Conservation (phyloP, 2,329 filamentous ascomycete genomes). For the Calonectria ilicicola region DNA sequence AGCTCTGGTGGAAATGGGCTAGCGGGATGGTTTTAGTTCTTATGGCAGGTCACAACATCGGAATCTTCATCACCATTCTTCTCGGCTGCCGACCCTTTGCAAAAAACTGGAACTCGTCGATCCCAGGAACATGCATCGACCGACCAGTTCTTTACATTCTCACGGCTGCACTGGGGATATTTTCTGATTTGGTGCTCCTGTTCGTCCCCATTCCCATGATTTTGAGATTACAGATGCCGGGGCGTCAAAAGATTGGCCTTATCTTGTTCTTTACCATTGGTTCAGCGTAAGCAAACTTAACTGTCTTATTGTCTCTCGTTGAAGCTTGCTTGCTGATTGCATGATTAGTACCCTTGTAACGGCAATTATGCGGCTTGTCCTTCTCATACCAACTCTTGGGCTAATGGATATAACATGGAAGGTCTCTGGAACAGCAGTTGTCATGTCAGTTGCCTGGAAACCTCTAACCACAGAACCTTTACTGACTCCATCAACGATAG, state of each 20-base stretch:
- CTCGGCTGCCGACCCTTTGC: conserved; percentile 25
- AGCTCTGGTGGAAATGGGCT: background rate
- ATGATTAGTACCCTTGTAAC: conserved; percentile 25
- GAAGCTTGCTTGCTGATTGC: background rate
- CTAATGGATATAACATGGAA: conserved; percentile 28
- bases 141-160: conserved; percentile 59
- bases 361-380: conserved; percentile 29
- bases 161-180: conserved; percentile 58
- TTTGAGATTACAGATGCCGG: conserved; percentile 55
- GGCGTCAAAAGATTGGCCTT: conserved; percentile 57
- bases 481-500: background rate
- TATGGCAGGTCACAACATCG: background rate
- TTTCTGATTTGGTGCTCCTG: conserved; percentile 59
- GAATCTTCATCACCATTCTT: conserved; percentile 49
- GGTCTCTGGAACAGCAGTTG: conserved; percentile 1
- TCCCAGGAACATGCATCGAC: conserved; percentile 53
- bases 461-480: background rate
- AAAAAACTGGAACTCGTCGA: conserved; percentile 39
- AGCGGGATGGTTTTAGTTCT: background rate
- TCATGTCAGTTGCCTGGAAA: background rate
- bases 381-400: conserved; percentile 22
- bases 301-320: background rate
- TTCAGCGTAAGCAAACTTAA: conserved; percentile 22
- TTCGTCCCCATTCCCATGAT: conserved; percentile 58
- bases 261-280: conserved; percentile 56